phyloP scores from a whole-genome alignment of 176 grass and related monocot species.

The Zea luxurians region DNA sequence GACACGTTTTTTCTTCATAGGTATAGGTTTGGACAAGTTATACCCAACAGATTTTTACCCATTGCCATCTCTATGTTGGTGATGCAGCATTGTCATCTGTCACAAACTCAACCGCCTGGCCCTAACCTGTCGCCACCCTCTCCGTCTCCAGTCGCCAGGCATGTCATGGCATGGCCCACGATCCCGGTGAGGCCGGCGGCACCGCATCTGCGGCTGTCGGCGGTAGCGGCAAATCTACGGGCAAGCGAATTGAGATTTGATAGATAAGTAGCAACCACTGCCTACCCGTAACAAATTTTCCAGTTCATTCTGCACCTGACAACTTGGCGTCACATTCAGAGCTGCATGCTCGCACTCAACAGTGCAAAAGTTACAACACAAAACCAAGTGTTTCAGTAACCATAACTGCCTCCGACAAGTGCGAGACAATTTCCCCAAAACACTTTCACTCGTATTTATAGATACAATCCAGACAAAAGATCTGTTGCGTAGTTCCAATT shows the following conservation, averaged over 20 bases:
- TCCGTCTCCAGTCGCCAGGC: too few relatives aligned
- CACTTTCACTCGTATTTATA: slow-evolving; percentile 22
- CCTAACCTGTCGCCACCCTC: too few relatives aligned
- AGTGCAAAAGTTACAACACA: not conserved
- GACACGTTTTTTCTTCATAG: too few relatives aligned
- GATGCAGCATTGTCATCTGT: too few relatives aligned
- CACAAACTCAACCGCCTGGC: too few relatives aligned
- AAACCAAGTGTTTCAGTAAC: not conserved
- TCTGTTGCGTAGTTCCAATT: slow-evolving; percentile 1
- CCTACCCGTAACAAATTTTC: not conserved
- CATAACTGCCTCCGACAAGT: not conserved
- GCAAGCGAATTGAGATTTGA: not conserved
- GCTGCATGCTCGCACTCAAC: not conserved
- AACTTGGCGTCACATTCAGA: not conserved
- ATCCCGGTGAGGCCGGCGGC: too few relatives aligned
- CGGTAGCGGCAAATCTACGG: not conserved
- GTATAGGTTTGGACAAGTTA: too few relatives aligned
- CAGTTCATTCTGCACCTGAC: not conserved
- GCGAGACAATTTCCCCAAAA: not conserved
- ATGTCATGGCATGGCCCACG: too few relatives aligned
- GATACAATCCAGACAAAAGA: slow-evolving; percentile 22
- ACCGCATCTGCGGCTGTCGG: too few relatives aligned
- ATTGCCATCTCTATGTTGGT: too few relatives aligned
- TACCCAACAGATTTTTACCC: too few relatives aligned
- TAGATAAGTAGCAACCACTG: not conserved